Percentiles rank a stretch among this genome's conserved stretches.
These are phyloP conservation scores for Boletellus emodensis DNA, from an alignment of 768 basidiomycete genomes.

Conservation along the genomic window DNA sequence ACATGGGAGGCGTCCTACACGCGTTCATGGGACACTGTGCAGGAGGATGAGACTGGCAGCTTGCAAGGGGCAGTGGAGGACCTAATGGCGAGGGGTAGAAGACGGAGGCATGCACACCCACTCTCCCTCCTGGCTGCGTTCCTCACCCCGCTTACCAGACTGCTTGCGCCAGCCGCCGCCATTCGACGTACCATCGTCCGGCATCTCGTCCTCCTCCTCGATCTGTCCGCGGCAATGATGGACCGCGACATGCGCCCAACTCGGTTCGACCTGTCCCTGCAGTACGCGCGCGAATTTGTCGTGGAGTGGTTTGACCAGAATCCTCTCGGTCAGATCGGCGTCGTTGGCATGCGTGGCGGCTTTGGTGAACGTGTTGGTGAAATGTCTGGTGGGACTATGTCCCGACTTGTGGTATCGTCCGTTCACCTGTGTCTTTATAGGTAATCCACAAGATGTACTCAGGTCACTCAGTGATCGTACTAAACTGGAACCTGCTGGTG, in stretches of 20 bases:
- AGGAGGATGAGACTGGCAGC: conserved; percentile 93
- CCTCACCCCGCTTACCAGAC: conserved; percentile 38
- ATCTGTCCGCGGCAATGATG: conserved; percentile 87
- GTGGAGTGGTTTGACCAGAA: conserved; percentile 99
- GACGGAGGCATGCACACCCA: conserved; percentile 61
- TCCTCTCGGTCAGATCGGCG: conserved; percentile 92
- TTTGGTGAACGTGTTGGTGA: conserved; percentile 87
- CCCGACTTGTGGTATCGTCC: not conserved
- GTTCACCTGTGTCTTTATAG: conserved; percentile 36
- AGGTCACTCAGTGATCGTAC: conserved; percentile 80
- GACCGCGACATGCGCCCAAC: conserved; percentile 96
- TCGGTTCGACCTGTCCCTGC: conserved; percentile 84
- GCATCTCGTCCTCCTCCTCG: conserved; percentile 88
- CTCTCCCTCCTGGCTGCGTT: not conserved
- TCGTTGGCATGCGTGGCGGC: conserved; percentile 90
- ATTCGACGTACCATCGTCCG: conserved; percentile 95
- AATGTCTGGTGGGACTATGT: conserved; percentile 71
- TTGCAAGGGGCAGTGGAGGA: conserved; percentile 88
- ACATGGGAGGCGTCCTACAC: conserved; percentile 96
- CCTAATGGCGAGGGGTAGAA: conserved; percentile 78
- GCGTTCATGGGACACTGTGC: conserved; percentile 94
- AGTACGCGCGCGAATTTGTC: conserved; percentile 89
- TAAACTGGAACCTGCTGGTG: conserved; percentile 85
- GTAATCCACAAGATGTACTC: conserved; percentile 96
- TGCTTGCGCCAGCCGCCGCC: conserved; percentile 78